Conservation (phyloP, 1,284 basidiomycete genomes). For the Violaceomyces palustris region DNA sequence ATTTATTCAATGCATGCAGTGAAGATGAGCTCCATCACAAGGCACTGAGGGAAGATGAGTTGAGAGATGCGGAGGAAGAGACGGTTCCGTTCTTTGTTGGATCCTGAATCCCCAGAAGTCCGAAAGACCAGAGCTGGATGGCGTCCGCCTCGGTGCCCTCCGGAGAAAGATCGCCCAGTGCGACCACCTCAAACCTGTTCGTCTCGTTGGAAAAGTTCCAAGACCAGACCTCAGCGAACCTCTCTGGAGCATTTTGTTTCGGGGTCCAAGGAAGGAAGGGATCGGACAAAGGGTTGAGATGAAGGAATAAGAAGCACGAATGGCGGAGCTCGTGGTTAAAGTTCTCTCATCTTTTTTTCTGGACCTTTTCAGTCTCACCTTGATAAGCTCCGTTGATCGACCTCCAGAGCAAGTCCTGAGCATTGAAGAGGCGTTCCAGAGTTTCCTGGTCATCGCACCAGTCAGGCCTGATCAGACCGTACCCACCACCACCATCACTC, state of each 20-base stretch:
- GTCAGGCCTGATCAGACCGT: constrained; percentile 27
- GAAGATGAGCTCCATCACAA: no score
- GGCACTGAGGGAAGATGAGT: no score
- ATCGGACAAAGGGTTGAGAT: background rate
- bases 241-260: constrained; percentile 2
- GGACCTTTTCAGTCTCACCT: no score
- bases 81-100: no score
- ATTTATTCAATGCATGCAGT: no score
- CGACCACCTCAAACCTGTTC: constrained; percentile 8
- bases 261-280: no score
- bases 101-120: constrained; percentile 52
- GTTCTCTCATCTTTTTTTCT: no score
- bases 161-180: constrained; percentile 23
- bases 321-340: no score
- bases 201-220: constrained; percentile 19
- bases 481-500: no score
- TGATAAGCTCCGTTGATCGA: constrained; percentile 53
- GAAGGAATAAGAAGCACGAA: no score
- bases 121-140: constrained; percentile 54
- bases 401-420: constrained; percentile 55
- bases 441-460: constrained; percentile 55
- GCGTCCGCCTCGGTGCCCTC: constrained; percentile 55
- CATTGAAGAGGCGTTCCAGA: constrained; percentile 46
- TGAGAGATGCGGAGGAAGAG: no score
- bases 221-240: constrained; percentile 25